A percentile compares a stretch with the other conserved stretches of the same genome.
These are phyloP conservation scores for Pterocarpus macrocarpus DNA, from an alignment of 306 rosid genomes.

Conservation along the genomic window DNA sequence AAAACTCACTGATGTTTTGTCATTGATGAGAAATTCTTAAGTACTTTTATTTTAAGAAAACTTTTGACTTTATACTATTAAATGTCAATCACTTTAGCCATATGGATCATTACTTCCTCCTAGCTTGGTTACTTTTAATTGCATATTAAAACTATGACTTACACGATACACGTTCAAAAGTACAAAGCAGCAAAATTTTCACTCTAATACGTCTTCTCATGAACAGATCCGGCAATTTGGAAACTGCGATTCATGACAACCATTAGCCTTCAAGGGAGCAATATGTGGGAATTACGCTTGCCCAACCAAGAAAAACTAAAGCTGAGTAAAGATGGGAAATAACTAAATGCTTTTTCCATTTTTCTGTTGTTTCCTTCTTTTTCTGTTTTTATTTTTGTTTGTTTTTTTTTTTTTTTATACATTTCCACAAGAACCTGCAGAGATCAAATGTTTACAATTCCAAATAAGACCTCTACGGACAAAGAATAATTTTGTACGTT, in stretches of 20 bases:
- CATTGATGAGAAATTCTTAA: too few species aligned
- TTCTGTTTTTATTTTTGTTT: constrained; percentile 5
- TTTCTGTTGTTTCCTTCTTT: not conserved
- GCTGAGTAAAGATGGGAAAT: constrained; percentile 32
- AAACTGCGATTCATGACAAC: not conserved
- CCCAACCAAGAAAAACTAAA: constrained; percentile 35
- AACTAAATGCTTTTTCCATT: constrained; percentile 30
- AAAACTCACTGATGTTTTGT: too few species aligned
- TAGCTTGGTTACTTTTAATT: too few species aligned
- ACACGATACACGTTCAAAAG: too few species aligned
- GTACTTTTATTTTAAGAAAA: too few species aligned
- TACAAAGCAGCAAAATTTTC: too few species aligned
- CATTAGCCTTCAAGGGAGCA: constrained; percentile 9
- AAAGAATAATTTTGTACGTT: constrained; percentile 57
- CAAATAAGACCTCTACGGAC: constrained; percentile 71
- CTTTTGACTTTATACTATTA: too few species aligned
- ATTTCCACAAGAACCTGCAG: constrained; percentile 69
- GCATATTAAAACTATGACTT: too few species aligned
- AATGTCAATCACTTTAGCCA: too few species aligned
- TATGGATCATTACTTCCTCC: too few species aligned
- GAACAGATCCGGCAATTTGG: not conserved
- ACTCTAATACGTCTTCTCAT: not conserved
- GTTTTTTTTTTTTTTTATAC: constrained; percentile 44
- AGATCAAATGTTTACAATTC: constrained; percentile 83
- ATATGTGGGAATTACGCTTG: not conserved